Evolutionary conservation across 441 rosid genomes (phyloP), one percentile per base, ranked within the genome.

Genomic region (Mallotus japonicus): DNA sequence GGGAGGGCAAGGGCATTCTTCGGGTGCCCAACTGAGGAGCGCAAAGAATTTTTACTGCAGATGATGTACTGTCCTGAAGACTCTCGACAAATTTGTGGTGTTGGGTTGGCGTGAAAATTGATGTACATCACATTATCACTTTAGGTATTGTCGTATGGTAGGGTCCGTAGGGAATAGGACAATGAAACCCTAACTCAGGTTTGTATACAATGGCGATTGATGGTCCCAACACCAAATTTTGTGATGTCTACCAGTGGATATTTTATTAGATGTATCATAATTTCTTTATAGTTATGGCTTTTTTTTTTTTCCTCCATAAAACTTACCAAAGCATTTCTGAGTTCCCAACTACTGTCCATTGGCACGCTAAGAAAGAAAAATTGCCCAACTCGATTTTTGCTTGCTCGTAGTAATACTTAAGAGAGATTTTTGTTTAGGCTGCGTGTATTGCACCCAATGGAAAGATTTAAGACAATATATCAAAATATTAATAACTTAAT

Each of bases 31-130:
- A 20, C 64, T 14, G 78, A 19, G 63, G 80, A 75, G 63, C 76
- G 67, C 61, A 67, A 73, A 59, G 77, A 78, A 10, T 73, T 75
- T 70, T 70, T 78, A 49, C 44, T 73, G 79, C 81, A 78, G 66
- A 69, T 69, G 66, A 77, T 81, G 77, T 71, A 75, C 58, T 62
- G 63, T 22, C 57, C 75, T 6, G 69, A 70, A 24, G 62, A 70
- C 14, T 65, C 64, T 28, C 67, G 61, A 59, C 47, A 47, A 67
- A 1, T 74, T 28, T 59, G 65, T 51, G 44, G 22, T 55, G 70
- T 73, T 63, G 42, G 24, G 2, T 55, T 8, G 63, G 53, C 9
- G 63, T 42, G 70, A 42, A 49, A 40, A 28, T 5, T 4, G 49
- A 50, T 7, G 7, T 53, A 53, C 37, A 8, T 64, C 32, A 28